Evolutionary conservation across 2,329 filamentous ascomycete genomes (phyloP).

Genomic region (Nothophaeocryptopus gaeumannii): DNA sequence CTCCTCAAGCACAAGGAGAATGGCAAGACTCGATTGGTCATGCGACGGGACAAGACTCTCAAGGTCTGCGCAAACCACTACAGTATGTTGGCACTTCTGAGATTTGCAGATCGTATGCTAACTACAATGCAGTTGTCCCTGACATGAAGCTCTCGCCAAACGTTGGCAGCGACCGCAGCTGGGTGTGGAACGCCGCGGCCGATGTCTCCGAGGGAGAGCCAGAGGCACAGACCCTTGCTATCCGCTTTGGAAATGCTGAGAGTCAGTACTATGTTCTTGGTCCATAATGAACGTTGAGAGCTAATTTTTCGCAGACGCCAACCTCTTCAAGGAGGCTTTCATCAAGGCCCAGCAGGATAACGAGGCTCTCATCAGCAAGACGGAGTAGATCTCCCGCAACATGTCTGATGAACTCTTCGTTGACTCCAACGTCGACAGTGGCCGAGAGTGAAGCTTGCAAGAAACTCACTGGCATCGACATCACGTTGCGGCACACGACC

Average conservation of each 20-base stretch:
- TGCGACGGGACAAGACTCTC: slow-evolving; percentile 99
- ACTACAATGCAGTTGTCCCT: slow-evolving; percentile 67
- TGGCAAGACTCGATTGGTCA: slow-evolving; percentile 93
- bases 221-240: slow-evolving; percentile 91
- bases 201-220: slow-evolving; percentile 98
- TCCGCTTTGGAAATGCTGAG: slow-evolving; percentile 95
- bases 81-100: slow-evolving; percentile 58
- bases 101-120: slow-evolving; percentile 15
- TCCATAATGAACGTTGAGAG: neutral
- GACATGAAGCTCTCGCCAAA: slow-evolving; percentile 99
- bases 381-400: slow-evolving; percentile 14
- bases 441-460: too few relatives aligned
- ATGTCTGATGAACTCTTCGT: neutral
- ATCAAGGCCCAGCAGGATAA: slow-evolving; percentile 96
- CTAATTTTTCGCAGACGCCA: slow-evolving; percentile 66
- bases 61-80: slow-evolving; percentile 99
- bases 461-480: too few relatives aligned
- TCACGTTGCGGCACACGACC: too few relatives aligned
- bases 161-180: slow-evolving; percentile 94
- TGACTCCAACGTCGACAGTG: neutral
- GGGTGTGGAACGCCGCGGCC: slow-evolving; percentile 98
- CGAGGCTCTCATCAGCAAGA: slow-evolving; percentile 69
- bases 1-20: slow-evolving; percentile 99
- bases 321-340: slow-evolving; percentile 96
- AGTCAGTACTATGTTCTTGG: slow-evolving; percentile 57